Evolutionary conservation across 371 early-diverging fungal genomes (phyloP).

Genomic region (Apophysomyces sp.): DNA sequence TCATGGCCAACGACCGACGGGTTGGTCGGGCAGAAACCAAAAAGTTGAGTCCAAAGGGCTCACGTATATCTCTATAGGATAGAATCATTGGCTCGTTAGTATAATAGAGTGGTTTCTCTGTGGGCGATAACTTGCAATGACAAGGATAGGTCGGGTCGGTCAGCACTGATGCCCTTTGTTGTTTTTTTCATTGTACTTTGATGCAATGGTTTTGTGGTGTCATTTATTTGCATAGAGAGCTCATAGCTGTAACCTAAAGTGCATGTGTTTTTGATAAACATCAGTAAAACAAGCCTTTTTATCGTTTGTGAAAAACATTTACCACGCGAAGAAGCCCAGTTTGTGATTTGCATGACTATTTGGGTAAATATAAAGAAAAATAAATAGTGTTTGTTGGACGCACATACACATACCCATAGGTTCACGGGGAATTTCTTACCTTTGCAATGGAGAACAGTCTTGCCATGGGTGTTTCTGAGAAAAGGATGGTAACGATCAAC

Average conservation of each 20-base stretch:
- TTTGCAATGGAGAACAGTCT: constrained; percentile 3
- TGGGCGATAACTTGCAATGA: constrained; percentile 11
- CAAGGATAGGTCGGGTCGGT: neutral
- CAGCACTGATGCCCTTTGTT: neutral
- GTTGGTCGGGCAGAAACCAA: neutral
- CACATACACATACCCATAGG: no score
- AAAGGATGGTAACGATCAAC: neutral
- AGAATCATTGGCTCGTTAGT: no score
- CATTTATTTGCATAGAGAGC: constrained; percentile 4
- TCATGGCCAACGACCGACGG: neutral
- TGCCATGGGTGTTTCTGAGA: neutral
- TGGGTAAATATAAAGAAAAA: neutral
- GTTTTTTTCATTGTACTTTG: constrained; percentile 2
- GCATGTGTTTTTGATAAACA: no score
- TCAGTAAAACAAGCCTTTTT: neutral
- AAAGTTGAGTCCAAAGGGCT: constrained; percentile 5
- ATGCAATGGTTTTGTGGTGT: neutral
- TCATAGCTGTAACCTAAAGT: constrained; percentile 8
- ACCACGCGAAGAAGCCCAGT: constrained; percentile 15
- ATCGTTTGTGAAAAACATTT: neutral
- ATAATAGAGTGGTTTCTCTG: no score
- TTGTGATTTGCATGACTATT: constrained; percentile 19
- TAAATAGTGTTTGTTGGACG: no score
- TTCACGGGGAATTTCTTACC: no score
- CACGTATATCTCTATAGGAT: neutral